These are phyloP conservation scores for Aspergillus diversus DNA, from an alignment of 495 filamentous ascomycete species.

Conservation along the genomic window DNA sequence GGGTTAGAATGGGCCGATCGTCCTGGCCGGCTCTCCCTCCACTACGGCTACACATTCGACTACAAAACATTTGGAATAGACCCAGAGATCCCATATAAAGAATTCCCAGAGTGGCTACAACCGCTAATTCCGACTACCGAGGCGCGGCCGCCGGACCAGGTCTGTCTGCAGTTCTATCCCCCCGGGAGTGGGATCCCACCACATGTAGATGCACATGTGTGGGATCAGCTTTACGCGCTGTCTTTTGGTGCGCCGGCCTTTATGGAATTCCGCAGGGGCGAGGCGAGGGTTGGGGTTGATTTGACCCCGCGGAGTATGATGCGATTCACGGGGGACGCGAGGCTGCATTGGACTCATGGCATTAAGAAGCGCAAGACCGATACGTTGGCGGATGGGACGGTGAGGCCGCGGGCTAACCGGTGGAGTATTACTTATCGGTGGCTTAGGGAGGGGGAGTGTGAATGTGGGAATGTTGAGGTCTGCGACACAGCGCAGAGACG, in stretches of 20 bases:
- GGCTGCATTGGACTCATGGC: constrained; percentile 48
- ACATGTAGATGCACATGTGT: constrained; percentile 44
- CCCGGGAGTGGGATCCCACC: constrained; percentile 47
- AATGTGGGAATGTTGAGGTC: constrained; percentile 42
- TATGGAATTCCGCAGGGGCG: constrained; percentile 41
- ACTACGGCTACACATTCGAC: constrained; percentile 50
- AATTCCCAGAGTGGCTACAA: constrained; percentile 43
- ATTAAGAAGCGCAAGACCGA: constrained; percentile 48
- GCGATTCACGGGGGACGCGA: constrained; percentile 40
- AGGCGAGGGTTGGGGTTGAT: constrained; percentile 37
- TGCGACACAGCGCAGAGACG: constrained; percentile 43
- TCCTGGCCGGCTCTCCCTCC: constrained; percentile 40
- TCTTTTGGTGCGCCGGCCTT: constrained; percentile 40
- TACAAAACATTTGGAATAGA: constrained; percentile 48
- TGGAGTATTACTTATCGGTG: constrained; percentile 51
- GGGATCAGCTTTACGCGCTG: constrained; percentile 47
- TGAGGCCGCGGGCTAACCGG: constrained; percentile 33
- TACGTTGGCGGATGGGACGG: constrained; percentile 35
- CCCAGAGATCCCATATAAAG: constrained; percentile 41
- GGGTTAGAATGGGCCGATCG: constrained; percentile 43
- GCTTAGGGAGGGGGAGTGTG: constrained; percentile 41
- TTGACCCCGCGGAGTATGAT: constrained; percentile 42
- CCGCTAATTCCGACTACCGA: constrained; percentile 44
- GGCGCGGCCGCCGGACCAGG: constrained; percentile 42
- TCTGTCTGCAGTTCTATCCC: constrained; percentile 48